phyloP scores from a whole-genome alignment of 805 yeast species.

The Nakazawaea ambrosiae region DNA sequence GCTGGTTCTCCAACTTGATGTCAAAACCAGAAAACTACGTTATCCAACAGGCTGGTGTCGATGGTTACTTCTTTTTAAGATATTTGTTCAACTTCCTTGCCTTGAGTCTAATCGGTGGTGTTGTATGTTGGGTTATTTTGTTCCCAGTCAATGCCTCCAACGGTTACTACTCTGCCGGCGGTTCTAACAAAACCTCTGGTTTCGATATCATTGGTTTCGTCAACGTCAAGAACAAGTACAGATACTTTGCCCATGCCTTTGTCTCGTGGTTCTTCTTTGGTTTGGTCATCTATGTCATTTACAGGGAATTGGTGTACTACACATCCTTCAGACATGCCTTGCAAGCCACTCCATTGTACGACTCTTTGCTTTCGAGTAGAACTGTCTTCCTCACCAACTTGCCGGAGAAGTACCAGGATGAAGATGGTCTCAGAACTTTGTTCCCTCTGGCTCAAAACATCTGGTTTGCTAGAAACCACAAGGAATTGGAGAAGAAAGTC shows the following conservation, averaged over 20 bases:
- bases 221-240: conserved; percentile 52
- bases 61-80: conserved; percentile 71
- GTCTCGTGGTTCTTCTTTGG: conserved; percentile 72
- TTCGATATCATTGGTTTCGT: conserved; percentile 61
- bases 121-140: conserved; percentile 59
- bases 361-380: conserved; percentile 60
- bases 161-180: conserved; percentile 33
- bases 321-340: conserved; percentile 64
- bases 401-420: conserved; percentile 36
- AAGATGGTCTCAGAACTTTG: conserved; percentile 45
- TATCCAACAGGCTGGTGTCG: conserved; percentile 65
- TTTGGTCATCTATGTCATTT: conserved; percentile 54
- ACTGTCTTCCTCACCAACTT: conserved; percentile 70
- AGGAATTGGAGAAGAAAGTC: conserved; percentile 45
- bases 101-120: conserved; percentile 45
- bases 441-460: conserved; percentile 59
- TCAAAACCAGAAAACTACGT: conserved; percentile 52
- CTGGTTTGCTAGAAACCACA: conserved; percentile 59
- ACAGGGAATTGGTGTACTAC: conserved; percentile 69
- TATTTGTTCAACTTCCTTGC: conserved; percentile 50
- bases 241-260: conserved; percentile 70
- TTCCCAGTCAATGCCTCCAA: conserved; percentile 73
- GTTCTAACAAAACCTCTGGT: conserved; percentile 26
- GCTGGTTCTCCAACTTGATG: conserved; percentile 49
- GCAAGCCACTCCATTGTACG: conserved; percentile 68